Percentiles rank a stretch among this genome's conserved stretches.
These are phyloP conservation scores for Calonectria crousiana DNA, from an alignment of 2,329 filamentous ascomycete species.

Conservation along the genomic window DNA sequence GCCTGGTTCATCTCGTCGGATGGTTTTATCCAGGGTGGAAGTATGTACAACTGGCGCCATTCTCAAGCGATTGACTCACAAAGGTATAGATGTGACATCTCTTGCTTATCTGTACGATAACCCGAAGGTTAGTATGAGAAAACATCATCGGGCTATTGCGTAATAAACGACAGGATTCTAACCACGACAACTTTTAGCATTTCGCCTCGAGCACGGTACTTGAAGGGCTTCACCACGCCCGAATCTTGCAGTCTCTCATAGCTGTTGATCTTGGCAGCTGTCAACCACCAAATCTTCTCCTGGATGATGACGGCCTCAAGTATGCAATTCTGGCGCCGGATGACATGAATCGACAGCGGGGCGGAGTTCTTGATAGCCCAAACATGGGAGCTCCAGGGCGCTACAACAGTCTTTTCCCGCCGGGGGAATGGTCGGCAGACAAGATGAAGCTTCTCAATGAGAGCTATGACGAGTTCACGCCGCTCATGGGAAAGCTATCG, in stretches of 20 bases:
- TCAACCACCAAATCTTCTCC: background rate
- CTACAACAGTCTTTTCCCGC: constrained; percentile 18
- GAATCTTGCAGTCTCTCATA: constrained; percentile 26
- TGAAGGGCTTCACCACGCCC: constrained; percentile 26
- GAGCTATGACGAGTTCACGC: constrained; percentile 5
- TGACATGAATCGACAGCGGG: constrained; percentile 17
- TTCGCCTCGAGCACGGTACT: background rate
- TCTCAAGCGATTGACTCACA: background rate
- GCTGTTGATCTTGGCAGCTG: constrained; percentile 27
- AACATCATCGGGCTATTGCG: background rate
- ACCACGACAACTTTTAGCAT: background rate
- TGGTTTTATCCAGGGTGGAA: background rate
- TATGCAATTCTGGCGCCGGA: constrained; percentile 28
- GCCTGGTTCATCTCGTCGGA: constrained; percentile 25
- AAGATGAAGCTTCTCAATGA: constrained; percentile 22
- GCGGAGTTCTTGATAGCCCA: background rate
- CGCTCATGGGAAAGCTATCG: constrained; percentile 2
- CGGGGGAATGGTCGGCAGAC: background rate
- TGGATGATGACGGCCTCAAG: constrained; percentile 9
- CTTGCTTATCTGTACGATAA: background rate
- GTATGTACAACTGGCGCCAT: background rate
- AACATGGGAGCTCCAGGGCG: background rate
- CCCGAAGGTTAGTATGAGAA: background rate
- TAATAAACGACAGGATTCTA: background rate
- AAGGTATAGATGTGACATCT: background rate